phyloP scores from a whole-genome alignment of 768 basidiomycete genomes.

The Lactarius vividus region DNA sequence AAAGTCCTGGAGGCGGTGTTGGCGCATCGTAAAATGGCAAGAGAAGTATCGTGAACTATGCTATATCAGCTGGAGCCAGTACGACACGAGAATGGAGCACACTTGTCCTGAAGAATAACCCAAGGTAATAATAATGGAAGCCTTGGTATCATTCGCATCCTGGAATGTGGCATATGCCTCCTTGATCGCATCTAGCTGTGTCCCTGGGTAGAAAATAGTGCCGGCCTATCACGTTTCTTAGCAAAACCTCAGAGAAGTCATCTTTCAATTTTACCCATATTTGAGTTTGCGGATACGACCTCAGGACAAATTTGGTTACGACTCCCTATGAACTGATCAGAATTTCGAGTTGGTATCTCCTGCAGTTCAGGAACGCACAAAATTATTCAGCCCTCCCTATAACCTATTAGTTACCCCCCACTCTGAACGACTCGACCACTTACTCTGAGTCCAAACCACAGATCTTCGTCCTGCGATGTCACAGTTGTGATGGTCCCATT shows the following conservation, averaged over 20 bases:
- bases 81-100: not conserved
- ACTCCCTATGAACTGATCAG: conserved; percentile 1
- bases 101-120: not conserved
- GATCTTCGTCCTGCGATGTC: conserved; percentile 3
- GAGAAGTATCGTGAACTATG: not conserved
- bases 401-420: not conserved
- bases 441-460: conserved; percentile 15
- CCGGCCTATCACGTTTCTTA: not conserved
- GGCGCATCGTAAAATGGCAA: conserved; percentile 27
- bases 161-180: not conserved
- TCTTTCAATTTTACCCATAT: conserved; percentile 4
- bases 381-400: conserved; percentile 13
- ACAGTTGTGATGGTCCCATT: conserved; percentile 27
- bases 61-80: not conserved
- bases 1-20: conserved; percentile 17
- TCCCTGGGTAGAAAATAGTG: not conserved
- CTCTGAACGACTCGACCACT: not conserved
- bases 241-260: not conserved
- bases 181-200: not conserved
- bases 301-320: conserved; percentile 10
- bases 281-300: conserved; percentile 1
- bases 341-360: not conserved
- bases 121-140: not conserved
- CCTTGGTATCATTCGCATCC: not conserved
- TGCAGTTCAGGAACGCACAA: not conserved